Conservation (phyloP, 306 rosid genomes). For the Mimosa pudica region DNA sequence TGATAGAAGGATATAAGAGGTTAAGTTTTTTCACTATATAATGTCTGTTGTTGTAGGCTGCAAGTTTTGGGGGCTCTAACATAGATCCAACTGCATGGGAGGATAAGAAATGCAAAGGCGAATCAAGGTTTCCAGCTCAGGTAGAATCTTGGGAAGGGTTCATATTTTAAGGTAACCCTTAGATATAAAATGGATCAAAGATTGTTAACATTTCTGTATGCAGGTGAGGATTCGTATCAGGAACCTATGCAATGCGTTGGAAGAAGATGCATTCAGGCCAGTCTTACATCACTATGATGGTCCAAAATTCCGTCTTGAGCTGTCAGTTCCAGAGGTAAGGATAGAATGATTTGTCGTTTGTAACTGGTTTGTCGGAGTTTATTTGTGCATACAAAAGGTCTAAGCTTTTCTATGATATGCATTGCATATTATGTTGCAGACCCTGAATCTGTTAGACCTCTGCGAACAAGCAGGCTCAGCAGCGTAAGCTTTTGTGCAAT, state of each 20-base stretch:
- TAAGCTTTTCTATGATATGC: not conserved
- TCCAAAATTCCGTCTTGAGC: slow-evolving; percentile 98
- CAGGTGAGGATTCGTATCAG: slow-evolving; percentile 87
- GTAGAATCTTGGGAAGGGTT: slow-evolving; percentile 44
- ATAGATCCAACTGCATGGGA: slow-evolving; percentile 99
- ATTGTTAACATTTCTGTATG: slow-evolving; percentile 4
- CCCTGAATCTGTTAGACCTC: slow-evolving; percentile 87
- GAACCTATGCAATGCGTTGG: slow-evolving; percentile 88
- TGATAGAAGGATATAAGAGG: slow-evolving; percentile 8
- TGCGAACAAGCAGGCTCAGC: slow-evolving; percentile 92
- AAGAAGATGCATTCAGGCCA: slow-evolving; percentile 98
- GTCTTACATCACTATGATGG: slow-evolving; percentile 98
- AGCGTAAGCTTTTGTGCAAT: slow-evolving; percentile 56
- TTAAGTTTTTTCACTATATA: slow-evolving; percentile 9
- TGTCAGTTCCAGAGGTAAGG: slow-evolving; percentile 94
- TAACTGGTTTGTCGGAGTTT: not conserved
- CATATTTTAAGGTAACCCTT: slow-evolving; percentile 7
- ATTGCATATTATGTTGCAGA: slow-evolving; percentile 53
- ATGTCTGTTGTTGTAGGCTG: slow-evolving; percentile 61
- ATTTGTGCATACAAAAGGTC: not conserved
- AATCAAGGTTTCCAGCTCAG: slow-evolving; percentile 99
- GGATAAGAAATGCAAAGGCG: slow-evolving; percentile 98
- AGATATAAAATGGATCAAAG: slow-evolving; percentile 1
- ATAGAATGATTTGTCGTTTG: not conserved
- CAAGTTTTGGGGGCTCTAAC: slow-evolving; percentile 98